Evolutionary conservation across 805 yeast genomes (phyloP).

Genomic region (Blastobotrys americana): DNA sequence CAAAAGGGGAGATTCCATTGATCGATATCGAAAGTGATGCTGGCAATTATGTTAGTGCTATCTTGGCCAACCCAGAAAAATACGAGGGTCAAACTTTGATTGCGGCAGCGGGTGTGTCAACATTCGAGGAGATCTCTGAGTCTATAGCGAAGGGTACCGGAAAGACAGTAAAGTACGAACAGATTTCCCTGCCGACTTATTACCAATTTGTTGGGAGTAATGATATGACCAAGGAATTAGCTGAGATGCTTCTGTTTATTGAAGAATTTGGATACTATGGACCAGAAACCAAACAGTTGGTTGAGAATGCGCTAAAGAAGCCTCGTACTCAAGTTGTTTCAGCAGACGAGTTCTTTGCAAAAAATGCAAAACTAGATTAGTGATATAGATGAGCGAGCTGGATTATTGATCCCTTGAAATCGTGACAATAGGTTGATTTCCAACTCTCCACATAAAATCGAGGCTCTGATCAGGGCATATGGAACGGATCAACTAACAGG

Average conservation of each 20-base stretch:
- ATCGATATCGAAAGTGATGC: slow-evolving; percentile 6
- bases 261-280: slow-evolving; percentile 10
- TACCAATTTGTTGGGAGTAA: background rate
- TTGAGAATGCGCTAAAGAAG: background rate
- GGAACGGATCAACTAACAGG: too few species aligned
- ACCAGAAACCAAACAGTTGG: slow-evolving; percentile 2
- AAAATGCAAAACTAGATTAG: too few species aligned
- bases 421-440: too few species aligned
- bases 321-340: background rate
- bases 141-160: slow-evolving; percentile 2
- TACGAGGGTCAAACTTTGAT: background rate
- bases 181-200: slow-evolving; percentile 6
- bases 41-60: slow-evolving; percentile 7
- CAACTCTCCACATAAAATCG: too few species aligned
- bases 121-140: background rate
- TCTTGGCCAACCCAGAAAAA: slow-evolving; percentile 8
- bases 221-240: background rate
- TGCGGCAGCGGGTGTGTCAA: background rate
- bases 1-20: slow-evolving; percentile 3
- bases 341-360: background rate
- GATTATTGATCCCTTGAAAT: too few species aligned
- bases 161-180: slow-evolving; percentile 2
- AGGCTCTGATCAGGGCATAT: too few species aligned
- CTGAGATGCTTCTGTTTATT: slow-evolving; percentile 6
- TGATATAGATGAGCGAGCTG: too few species aligned